phyloP scores from a whole-genome alignment of 768 basidiomycete genomes.

The Trametes punicea region DNA sequence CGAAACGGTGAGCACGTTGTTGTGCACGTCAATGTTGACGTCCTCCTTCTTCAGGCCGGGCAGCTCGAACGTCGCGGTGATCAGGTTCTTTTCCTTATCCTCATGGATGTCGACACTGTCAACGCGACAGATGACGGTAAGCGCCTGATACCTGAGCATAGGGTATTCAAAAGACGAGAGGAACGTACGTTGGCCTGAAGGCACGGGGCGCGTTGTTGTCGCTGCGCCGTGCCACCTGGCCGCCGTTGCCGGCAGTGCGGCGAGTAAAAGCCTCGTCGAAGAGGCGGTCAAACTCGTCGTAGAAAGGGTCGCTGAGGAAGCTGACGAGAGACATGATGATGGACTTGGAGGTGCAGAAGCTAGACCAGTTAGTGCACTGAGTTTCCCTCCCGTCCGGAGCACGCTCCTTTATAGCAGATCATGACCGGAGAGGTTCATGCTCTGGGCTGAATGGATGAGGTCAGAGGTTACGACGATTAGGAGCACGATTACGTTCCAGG shows the following conservation, averaged over 20 bases:
- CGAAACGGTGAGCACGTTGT: conserved; percentile 45
- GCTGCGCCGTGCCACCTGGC: conserved; percentile 9
- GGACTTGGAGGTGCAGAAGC: background rate
- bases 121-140: background rate
- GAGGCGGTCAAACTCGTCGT: conserved; percentile 41
- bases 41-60: conserved; percentile 51
- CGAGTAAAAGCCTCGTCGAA: conserved; percentile 38
- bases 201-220: background rate
- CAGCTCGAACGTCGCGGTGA: conserved; percentile 53
- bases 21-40: conserved; percentile 45
- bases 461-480: conserved; percentile 8
- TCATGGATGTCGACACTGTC: conserved; percentile 48
- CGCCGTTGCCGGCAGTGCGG: conserved; percentile 13
- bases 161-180: background rate
- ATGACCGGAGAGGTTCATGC: background rate
- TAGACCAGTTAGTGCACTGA: background rate
- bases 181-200: conserved; percentile 21
- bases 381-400: background rate
- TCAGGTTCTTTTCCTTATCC: conserved; percentile 36
- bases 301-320: conserved; percentile 41
- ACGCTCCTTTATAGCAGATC: background rate
- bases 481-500: background rate
- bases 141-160: background rate
- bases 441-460: background rate
- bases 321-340: conserved; percentile 32